phyloP scores from a whole-genome alignment of 108 stramenopile genomes.

The Cylindrotheca closterium region DNA sequence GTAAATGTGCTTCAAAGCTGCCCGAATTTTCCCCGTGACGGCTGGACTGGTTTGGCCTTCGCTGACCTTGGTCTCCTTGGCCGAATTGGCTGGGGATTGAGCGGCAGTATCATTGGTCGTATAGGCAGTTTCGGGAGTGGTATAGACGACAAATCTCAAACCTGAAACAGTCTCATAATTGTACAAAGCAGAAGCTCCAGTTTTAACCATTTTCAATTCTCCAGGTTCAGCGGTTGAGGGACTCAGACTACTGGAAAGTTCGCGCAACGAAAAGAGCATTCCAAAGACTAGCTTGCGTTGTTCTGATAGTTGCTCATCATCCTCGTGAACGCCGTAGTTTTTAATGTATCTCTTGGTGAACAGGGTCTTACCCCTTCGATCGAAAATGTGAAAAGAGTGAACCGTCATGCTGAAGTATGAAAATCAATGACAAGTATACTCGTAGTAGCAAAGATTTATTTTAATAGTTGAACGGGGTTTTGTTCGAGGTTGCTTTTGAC shows the following conservation, averaged over 20 bases:
- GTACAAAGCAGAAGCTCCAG: conserved; percentile 78
- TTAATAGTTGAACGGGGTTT: too few relatives aligned
- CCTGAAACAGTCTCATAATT: conserved; percentile 83
- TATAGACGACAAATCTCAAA: conserved; percentile 80
- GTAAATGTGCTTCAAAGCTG: conserved; percentile 78
- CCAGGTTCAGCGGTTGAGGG: conserved; percentile 47
- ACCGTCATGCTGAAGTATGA: conserved; percentile 71
- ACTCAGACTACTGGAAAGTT: conserved; percentile 73
- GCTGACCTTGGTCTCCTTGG: not conserved
- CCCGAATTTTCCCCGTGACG: conserved; percentile 50
- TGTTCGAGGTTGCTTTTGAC: too few relatives aligned
- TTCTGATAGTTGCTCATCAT: conserved; percentile 74
- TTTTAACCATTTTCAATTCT: conserved; percentile 72
- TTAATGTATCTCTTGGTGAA: conserved; percentile 79
- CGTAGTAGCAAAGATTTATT: too few relatives aligned
- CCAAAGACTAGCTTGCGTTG: conserved; percentile 90
- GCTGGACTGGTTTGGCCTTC: conserved; percentile 24
- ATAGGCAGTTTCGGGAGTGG: conserved; percentile 33
- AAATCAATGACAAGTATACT: too few relatives aligned
- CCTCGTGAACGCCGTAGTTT: conserved; percentile 15
- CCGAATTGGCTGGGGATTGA: not conserved
- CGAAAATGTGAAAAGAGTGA: conserved; percentile 84
- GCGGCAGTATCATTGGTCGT: not conserved
- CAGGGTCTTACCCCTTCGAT: conserved; percentile 85
- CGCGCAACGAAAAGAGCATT: conserved; percentile 84